These are phyloP conservation scores for Prunella vulgaris DNA, from an alignment of 257 asterid species.

Conservation along the genomic window DNA sequence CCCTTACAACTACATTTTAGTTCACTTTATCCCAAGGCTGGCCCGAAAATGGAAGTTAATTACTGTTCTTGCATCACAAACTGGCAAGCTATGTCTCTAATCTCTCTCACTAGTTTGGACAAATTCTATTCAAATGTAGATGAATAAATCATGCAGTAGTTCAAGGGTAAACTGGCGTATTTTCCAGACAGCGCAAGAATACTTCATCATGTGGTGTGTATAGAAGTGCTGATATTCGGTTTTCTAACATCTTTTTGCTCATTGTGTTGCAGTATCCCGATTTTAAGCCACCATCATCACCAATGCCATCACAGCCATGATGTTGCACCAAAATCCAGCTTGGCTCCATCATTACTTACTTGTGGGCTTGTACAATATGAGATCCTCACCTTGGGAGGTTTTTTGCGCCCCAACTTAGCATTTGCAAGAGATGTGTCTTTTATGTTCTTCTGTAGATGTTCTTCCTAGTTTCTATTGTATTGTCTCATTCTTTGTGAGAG, in stretches of 20 bases:
- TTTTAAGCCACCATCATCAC: conserved; percentile 90
- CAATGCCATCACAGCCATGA: conserved; percentile 86
- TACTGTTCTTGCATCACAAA: too few species aligned
- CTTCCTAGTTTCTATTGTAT: conserved; percentile 1
- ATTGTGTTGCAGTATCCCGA: conserved; percentile 78
- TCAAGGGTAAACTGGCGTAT: not conserved
- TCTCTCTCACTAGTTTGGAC: not conserved
- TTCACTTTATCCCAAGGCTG: too few species aligned
- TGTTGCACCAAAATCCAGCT: not conserved
- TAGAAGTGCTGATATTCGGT: not conserved
- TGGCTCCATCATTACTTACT: too few species aligned
- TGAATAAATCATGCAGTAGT: not conserved
- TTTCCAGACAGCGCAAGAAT: not conserved
- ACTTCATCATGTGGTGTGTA: not conserved
- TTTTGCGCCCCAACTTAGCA: conserved; percentile 14
- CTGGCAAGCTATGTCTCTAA: too few species aligned
- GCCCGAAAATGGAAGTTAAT: too few species aligned
- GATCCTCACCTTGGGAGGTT: conserved; percentile 21
- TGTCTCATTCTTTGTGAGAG: conserved; percentile 18
- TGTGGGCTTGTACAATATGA: too few species aligned
- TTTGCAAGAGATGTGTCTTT: not conserved
- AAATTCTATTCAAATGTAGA: not conserved
- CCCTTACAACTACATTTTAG: too few species aligned
- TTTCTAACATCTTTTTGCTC: not conserved
- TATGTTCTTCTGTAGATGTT: not conserved